Percentiles rank a stretch among this genome's conserved stretches.
Evolutionary conservation across 192 early-diverging fungal genomes (phyloP).

Genomic region (Dissophora globulifera): DNA sequence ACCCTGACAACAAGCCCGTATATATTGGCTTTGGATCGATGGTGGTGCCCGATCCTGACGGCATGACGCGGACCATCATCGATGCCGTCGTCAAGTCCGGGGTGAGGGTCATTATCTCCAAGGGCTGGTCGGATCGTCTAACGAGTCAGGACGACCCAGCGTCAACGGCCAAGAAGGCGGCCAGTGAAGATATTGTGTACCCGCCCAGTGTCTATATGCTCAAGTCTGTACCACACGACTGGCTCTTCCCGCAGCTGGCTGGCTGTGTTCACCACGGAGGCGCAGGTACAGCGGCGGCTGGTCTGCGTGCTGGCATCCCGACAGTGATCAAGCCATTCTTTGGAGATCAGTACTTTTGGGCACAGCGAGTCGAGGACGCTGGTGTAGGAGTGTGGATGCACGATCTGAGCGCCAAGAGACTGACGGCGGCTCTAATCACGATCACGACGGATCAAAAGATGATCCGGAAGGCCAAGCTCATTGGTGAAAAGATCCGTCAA

Average conservation of each 20-base stretch:
- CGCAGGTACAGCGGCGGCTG: constrained; percentile 79
- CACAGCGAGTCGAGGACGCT: constrained; percentile 69
- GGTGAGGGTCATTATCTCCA: constrained; percentile 75
- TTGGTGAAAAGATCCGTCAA: constrained; percentile 64
- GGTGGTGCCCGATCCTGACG: constrained; percentile 75
- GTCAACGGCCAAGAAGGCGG: constrained; percentile 20
- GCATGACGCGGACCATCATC: constrained; percentile 68
- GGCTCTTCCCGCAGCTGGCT: constrained; percentile 73
- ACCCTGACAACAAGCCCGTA: constrained; percentile 57
- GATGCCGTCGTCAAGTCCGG: constrained; percentile 70
- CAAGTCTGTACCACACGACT: constrained; percentile 79
- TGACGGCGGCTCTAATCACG: constrained; percentile 59
- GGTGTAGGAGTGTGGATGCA: constrained; percentile 69
- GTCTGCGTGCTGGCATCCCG: constrained; percentile 76
- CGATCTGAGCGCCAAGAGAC: constrained; percentile 63
- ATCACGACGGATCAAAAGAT: constrained; percentile 69
- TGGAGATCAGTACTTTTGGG: constrained; percentile 81
- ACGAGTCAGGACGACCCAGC: constrained; percentile 34
- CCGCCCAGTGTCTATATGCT: constrained; percentile 66
- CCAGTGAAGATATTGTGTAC: constrained; percentile 47
- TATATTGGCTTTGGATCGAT: constrained; percentile 88
- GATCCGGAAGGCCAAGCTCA: constrained; percentile 55
- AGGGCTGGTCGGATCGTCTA: constrained; percentile 76
- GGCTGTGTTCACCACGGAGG: constrained; percentile 85
- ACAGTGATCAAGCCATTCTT: constrained; percentile 80